Evolutionary conservation across 2,329 filamentous ascomycete species (phyloP), one percentile per base, ranked within the genome.

Genomic region (Tolypocladium ovalisporum): DNA sequence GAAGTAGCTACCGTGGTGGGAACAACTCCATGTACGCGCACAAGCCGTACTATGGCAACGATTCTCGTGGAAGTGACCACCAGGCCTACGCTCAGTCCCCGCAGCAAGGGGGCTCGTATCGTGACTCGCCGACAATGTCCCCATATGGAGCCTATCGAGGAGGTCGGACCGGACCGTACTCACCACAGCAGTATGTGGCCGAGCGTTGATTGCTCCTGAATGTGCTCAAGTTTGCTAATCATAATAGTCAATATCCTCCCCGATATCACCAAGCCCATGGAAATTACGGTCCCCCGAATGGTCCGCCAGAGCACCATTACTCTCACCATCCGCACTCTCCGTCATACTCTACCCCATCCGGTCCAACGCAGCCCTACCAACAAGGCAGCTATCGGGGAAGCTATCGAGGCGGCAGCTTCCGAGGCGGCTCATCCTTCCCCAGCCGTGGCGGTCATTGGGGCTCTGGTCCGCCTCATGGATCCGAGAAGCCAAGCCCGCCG

Each of bases 381-480:
- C 71, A 74, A 34, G 74, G 74, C 1, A 73, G 73, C 55, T 76
- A 76, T 54, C 75, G 79, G 24, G 75, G 75, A 24, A 66, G 66
- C 17, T 75, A 75, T 69, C 68, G 84, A 62, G 82, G 82, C 24
- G 79, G 80, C 42, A 75, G 76, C 19, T 87, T 84, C 65, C 80
- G 86, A 55, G 84, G 84, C 39, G 81, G 79, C 58, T 8, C 47
- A 10, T 78, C 82, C 57, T 84, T 80, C 65, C 64, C 75, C 52
- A 74, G 73, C 35, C 76, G 82, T 54, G 78, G 78, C 44, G 73
- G 74, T 32, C 76, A 80, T 58, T 79, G 86, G 55, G 84, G 84
- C 39, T 76, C 61, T 75, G 85, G 72, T 81, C 87, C 76, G 2
- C 88, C 90, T 52, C 92, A 89, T 87, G 87, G 82, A 57, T 79